Evolutionary conservation across 257 asterid species (phyloP), one percentile per base, ranked within the genome.

Genomic region (Solanum arcanum): DNA sequence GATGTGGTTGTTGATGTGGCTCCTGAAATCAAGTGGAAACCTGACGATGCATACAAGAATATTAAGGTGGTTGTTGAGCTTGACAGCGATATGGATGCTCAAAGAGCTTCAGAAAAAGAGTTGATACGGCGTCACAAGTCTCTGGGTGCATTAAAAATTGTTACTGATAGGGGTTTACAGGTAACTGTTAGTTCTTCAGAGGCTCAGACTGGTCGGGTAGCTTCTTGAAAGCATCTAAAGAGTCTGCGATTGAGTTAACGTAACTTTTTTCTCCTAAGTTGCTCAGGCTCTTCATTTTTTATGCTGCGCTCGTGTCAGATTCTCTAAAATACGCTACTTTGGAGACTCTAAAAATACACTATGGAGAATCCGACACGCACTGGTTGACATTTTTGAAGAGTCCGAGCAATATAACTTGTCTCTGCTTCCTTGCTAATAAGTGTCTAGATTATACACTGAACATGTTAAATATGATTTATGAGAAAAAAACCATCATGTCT

Each of bases 11-110:
- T 97, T 86, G 99, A 97, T 81, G 97, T 97, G 89, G 94, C 91
- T 31, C 99, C 99, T 80, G 98, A 93, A 89, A 87, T 95, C 89
- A 94, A 94, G 88, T 97, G 99, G 99, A 88, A 76, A 86, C 98
- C 98, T 52, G 98, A 97, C 76, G 91, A 94, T 72, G 98, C 95
- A 60, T 97, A 97, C 98, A 94, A 95, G 93, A 94, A 95, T 89
- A 88, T 95, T 90, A 97, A 97, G 92, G 91, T 97, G 78, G 93
- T 90, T 84, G 98, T 97, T 87, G 98, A 97, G 94, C 92, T 97
- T 88, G 99, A 94, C 89, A 94, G 91, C 86, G 99, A 97, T 83
- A 92, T 94, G 86, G 95, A 91, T 90, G 99, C 98, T 83, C 94
- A 94, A 87, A 91, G 86, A 87, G 98, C 97, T 52, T 88, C 95